Evolutionary conservation across 1,139 yeast species (phyloP), one percentile per base, ranked within the genome.

Genomic region (Trichomonascaceae sp.): DNA sequence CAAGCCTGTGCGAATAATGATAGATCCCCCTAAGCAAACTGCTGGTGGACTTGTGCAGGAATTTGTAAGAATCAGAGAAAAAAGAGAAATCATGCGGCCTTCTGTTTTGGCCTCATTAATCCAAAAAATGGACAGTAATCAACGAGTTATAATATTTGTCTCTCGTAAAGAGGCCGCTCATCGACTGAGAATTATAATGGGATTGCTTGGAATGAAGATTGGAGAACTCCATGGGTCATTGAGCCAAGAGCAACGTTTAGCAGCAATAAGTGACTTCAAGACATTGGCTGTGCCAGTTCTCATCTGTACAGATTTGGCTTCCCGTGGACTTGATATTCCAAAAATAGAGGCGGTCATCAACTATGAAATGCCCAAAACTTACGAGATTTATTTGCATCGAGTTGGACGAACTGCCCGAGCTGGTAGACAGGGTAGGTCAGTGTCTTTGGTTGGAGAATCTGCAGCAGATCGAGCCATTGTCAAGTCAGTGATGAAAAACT

Each of bases 401-500:
- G 97, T 95, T 59, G 99, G 99, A 73, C 87, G 99, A 79, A 93
- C 99, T 54, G 99, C 99, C 10, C 88, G 99, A 81, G 99, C 97
- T 53, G 99, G 99, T 43, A 82, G 98, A 70, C 89, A 87, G 54
- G 99, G 99, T 79, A 80, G 81, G 55, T 86, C 97, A 49, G 85
- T 93, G 48, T 84, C 98, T 3, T 83, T 93, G 69, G 99, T 95
- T 9, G 98, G 98, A 18, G 99, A 93, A 69, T 77, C 88, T 1
- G 77, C 88, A 20, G 81, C 78, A 56, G 99, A 93, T 62, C 83
- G 99, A 73, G 75, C 80, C 46, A 89, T 95, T 63, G 98, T 93
- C 15, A 90, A 87, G 68, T 88, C 84, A 27, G 96, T 96, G 1
- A 83, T 93, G 61, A 86, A 84, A 66, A 79, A 82, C 55, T 62